Evolutionary conservation across 1,139 yeast species (phyloP), one percentile per base, ranked within the genome.

Genomic region (Hyphopichia burtonii): DNA sequence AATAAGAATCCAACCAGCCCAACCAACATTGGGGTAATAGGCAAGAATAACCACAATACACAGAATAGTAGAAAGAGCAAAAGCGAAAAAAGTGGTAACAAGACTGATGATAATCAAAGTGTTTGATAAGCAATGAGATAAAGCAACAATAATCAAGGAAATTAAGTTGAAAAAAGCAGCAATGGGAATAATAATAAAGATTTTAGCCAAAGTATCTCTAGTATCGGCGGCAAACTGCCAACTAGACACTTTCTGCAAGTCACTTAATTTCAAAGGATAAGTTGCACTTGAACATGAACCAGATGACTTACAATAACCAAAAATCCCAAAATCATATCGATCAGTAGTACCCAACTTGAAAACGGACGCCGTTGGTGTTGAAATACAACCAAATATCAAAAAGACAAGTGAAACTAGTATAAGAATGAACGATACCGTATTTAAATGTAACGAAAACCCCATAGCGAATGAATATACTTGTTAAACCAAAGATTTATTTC

Each of bases 131-230:
- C 58, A 62, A 41, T 59, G 66, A 32, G 55, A 47, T 4, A 76
- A 59, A 23, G 71, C 37, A 4, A 71, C 39, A 46, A 82, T 61
- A 9, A 86, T 51, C 39, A 62, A 50, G n/a, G 55, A 44, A 23
- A 65, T 42, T 41, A 83, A 70, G n/a, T 87, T 81, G 57, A 88
- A 69, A 0, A 91, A 96, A 14, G 88, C 80, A 3, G 96, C 88
- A 28, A 91, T 80, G 0, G 95, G 96, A 50, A 86, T 90, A 16
- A 88, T 80, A 36, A 91, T 79, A 42, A 93, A 72, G 37, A 88
- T 71, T 49, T 82, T 80, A 3, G 94, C 83, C 41, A 91, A 75
- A 2, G 81, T 72, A 47, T 75, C 76, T 51, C 96, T 73, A 1
- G 89, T 82, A 35, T 43, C 27, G 2, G 41, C 20, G 15, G 51